Conservation (phyloP, 2,329 filamentous ascomycete species). For the Sporothrix luriei region DNA sequence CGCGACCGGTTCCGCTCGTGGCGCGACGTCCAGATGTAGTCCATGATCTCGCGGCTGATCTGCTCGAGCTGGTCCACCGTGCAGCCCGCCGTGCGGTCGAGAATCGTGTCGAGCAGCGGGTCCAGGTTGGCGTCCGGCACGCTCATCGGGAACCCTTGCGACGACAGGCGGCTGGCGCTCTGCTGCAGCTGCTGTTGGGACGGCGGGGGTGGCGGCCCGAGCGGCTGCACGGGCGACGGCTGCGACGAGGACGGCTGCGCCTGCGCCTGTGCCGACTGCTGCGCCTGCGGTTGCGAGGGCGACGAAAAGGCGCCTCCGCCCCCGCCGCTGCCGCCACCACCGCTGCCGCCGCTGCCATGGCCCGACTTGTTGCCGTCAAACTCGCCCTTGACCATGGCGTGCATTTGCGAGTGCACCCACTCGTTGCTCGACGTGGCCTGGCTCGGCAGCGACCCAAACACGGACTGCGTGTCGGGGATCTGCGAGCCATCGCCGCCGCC, state of each 20-base stretch:
- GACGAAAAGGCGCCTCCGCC: conserved; percentile 9
- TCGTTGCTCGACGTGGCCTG: conserved; percentile 51
- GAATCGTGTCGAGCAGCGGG: conserved; percentile 64
- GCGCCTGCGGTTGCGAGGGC: conserved; percentile 4
- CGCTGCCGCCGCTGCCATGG: conserved; percentile 36
- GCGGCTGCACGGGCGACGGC: conserved; percentile 28
- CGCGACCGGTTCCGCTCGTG: conserved; percentile 80
- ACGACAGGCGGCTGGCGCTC: conserved; percentile 44
- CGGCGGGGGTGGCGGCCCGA: conserved; percentile 37
- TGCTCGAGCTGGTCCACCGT: conserved; percentile 95
- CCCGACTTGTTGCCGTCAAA: conserved; percentile 41
- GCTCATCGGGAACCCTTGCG: conserved; percentile 51
- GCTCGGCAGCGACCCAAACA: conserved; percentile 43
- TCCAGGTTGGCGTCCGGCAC: conserved; percentile 55
- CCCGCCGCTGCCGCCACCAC: conserved; percentile 26
- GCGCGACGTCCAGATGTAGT: conserved; percentile 78
- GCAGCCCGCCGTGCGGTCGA: conserved; percentile 70
- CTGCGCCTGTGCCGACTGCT: neutral
- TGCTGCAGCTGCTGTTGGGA: conserved; percentile 45
- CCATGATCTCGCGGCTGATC: conserved; percentile 87
- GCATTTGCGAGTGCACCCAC: conserved; percentile 63
- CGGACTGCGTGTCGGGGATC: conserved; percentile 59
- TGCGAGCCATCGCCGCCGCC: conserved; percentile 49
- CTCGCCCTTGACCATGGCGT: conserved; percentile 47
- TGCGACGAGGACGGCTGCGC: conserved; percentile 11